Percentiles rank a stretch among this genome's conserved stretches.
Conservation (phyloP, 345 rosid species). For the Brassica incana region DNA sequence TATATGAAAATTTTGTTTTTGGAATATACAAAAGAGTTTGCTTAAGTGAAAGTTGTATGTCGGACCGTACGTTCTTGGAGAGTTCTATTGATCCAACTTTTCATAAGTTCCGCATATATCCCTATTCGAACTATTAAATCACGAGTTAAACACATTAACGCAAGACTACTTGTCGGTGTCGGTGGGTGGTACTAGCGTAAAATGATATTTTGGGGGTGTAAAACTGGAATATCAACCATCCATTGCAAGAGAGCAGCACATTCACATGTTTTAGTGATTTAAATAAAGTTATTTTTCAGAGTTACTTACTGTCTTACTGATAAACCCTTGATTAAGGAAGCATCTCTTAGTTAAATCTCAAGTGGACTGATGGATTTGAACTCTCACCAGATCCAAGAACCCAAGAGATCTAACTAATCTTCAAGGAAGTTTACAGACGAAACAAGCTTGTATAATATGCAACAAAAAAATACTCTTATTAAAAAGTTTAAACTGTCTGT, state of each 20-base stretch:
- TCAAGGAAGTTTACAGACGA: neutral
- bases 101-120: neutral
- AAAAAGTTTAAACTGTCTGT: no score
- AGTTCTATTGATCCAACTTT: constrained; percentile 1
- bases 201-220: constrained; percentile 2
- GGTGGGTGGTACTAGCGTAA: constrained; percentile 25
- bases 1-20: neutral
- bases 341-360: constrained; percentile 21
- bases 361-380: constrained; percentile 14
- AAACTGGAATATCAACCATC: neutral
- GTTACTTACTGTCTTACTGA: neutral
- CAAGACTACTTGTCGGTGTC: constrained; percentile 39
- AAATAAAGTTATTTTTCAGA: neutral
- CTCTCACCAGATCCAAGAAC: constrained; percentile 40
- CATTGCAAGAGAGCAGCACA: neutral
- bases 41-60: constrained; percentile 25
- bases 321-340: constrained; percentile 31
- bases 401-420: constrained; percentile 6
- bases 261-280: constrained; percentile 31
- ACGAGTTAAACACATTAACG: constrained; percentile 36
- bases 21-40: constrained; percentile 24
- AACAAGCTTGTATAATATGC: neutral
- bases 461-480: no score
- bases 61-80: constrained; percentile 36
- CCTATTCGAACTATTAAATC: constrained; percentile 9